Base-by-base conservation (phyloP, 129 eudicot species). In the Centella asiatica region DNA sequence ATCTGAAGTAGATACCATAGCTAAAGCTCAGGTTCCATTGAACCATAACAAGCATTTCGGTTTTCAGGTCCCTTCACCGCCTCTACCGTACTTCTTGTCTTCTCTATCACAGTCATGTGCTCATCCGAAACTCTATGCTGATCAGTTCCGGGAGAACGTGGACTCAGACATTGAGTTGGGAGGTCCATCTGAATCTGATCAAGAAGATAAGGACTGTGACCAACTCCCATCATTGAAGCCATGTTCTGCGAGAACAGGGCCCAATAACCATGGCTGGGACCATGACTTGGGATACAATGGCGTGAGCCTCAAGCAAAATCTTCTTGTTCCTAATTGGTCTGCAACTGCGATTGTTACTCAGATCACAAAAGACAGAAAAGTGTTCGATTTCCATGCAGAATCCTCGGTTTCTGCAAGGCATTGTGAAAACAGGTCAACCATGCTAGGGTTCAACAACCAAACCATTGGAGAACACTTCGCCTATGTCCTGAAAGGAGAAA, bases 241-340 rank as follows among this genome's bases (percentile, higher is more conserved):
- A n/a, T n/a, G n/a, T n/a, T 4, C 52, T 59, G 28, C 71, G 47
- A 57, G 68, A 68, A 72, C 85, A 6, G 69, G 65, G 34, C 6
- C 72, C 50, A 64, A 72, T 53, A 14, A 63, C 5, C 62, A 72
- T 11, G 68, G 78, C 23, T 78, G 75, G 78, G 85, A 69, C 65
- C 74, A 74, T 55, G 84, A 74, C 25, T 65, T 26, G 33, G 76
- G 75, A 19, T 65, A 66, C 49, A 77, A 75, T 50, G 73, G 80
- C 17, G 72, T 73, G 29, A 69, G 56, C 69, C 56, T 71, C 22
- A 69, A 74, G 28, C 66, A 55, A 6, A 67, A 26, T 37, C 45
- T 74, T 15, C 58, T 59, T n/a, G 47, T 70, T 64, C 63, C 67
- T 1, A 34, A 59, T 31, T 54, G 61, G 4, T 61, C 70, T 37